phyloP scores from a whole-genome alignment of 176 grass and related monocot species.

The Avena insularis region DNA sequence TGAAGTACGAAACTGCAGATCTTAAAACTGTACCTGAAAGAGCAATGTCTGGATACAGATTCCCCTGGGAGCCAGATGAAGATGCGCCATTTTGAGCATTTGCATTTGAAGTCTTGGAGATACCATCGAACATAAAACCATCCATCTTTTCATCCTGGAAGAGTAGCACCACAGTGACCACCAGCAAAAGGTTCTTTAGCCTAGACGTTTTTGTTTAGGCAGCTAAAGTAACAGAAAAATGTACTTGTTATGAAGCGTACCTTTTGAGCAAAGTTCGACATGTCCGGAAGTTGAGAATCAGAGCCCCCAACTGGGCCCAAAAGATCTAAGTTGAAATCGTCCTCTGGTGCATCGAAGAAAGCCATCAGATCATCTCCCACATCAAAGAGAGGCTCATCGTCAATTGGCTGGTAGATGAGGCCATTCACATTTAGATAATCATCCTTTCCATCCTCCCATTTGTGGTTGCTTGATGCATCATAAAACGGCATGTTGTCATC shows the following conservation, averaged over 20 bases:
- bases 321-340: slow-evolving; percentile 62
- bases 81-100: slow-evolving; percentile 33
- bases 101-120: slow-evolving; percentile 2
- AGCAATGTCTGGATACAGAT: slow-evolving; percentile 41
- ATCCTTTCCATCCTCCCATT: slow-evolving; percentile 41
- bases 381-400: slow-evolving; percentile 33
- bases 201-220: background rate
- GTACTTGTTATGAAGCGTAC: slow-evolving; percentile 41
- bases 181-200: background rate
- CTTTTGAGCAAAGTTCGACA: slow-evolving; percentile 50
- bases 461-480: slow-evolving; percentile 50
- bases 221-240: background rate
- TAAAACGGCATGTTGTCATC: slow-evolving; percentile 44
- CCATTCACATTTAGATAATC: slow-evolving; percentile 52
- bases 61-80: slow-evolving; percentile 40
- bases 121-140: slow-evolving; percentile 14
- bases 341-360: slow-evolving; percentile 69
- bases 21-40: slow-evolving; percentile 51
- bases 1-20: background rate
- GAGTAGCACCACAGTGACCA: slow-evolving; percentile 14
- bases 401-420: slow-evolving; percentile 43
- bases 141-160: slow-evolving; percentile 46
- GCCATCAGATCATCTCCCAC: slow-evolving; percentile 61
- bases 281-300: slow-evolving; percentile 38
- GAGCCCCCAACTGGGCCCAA: slow-evolving; percentile 22